Base-by-base conservation (phyloP, 2,329 filamentous ascomycete genomes). In the Ophiocordyceps australis region DNA sequence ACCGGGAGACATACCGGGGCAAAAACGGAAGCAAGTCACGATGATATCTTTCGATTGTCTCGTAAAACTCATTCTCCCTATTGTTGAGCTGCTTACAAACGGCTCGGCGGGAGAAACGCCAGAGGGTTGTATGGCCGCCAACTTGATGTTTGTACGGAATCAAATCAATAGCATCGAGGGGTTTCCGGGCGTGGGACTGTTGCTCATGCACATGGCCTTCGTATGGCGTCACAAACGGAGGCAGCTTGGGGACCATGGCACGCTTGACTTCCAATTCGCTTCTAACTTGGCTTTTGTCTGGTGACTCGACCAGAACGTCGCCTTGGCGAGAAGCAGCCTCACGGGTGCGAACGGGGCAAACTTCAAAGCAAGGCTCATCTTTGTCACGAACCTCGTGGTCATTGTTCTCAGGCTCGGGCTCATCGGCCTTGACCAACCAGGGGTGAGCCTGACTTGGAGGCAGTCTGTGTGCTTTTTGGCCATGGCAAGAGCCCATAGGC, bases 71-170 rank as follows among this genome's bases (percentile, higher is more conserved):
- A 50, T 98, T 98, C 47, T 98, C 89, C 42, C 86, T 70, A 47
- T 93, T 98, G 50, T 93, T 98, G 43, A 98, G 66, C 53, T 94
- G 83, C 53, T 98, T 98, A 62, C 89, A 98, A 9, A 98, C 85
- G 29, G 89, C 89, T 40, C 85, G 71, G 37, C 82, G 74, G 12
- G 89, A 95, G 46, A 98, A 95, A 22, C 86, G 76, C 66, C 92
- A 98, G 19, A 98, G 67, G 0, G 86, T 94, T 6, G 83, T 94
- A 48, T 98, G 89, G 1, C 89, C 89, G 30, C 89, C 89, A 28
- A 98, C 89, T 52, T 98, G 89, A 52, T 98, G 89, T 37, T 82
- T 81, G 52, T 94, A 98, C 2, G 89, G 89, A 41, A 94, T 93
- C 32, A 98, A 62, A 49, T 95, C 85, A 37, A 98, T 92, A 17